Evolutionary conservation across 169 alveolate species (phyloP).

Genomic region (Eimeria praecox): DNA sequence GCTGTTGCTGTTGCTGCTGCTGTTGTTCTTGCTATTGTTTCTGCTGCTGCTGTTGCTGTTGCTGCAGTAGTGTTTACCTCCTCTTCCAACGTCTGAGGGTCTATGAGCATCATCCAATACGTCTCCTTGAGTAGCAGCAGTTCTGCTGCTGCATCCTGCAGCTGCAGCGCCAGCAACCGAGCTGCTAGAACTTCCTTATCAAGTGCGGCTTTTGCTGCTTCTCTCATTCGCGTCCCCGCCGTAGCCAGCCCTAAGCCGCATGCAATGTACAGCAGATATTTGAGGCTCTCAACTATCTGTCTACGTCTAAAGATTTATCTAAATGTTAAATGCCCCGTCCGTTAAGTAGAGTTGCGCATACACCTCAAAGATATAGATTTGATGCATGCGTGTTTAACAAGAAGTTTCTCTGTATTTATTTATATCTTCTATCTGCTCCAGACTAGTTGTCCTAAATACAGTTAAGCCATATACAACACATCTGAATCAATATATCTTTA

Average conservation of each 20-base stretch:
- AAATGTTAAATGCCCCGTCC: too few relatives aligned
- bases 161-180: constrained; percentile 48
- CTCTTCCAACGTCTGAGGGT: constrained; percentile 22
- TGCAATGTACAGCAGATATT: not conserved
- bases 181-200: constrained; percentile 30
- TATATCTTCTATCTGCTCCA: too few relatives aligned
- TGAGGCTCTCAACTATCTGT: not conserved
- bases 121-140: constrained; percentile 36
- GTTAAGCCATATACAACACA: too few relatives aligned
- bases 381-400: too few relatives aligned
- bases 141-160: constrained; percentile 70
- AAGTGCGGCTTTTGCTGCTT: not conserved
- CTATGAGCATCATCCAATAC: constrained; percentile 42
- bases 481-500: too few relatives aligned
- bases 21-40: not conserved
- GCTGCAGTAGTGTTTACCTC: constrained; percentile 19
- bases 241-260: constrained; percentile 20
- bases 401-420: too few relatives aligned
- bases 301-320: too few relatives aligned
- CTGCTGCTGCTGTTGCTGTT: not conserved
- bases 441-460: too few relatives aligned
- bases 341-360: too few relatives aligned
- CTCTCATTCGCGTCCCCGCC: not conserved
- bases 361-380: too few relatives aligned
- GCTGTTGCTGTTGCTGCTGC: not conserved